Base-by-base conservation (phyloP, 2,329 filamentous ascomycete species). In the Ophidiomyces ophidiicola region DNA sequence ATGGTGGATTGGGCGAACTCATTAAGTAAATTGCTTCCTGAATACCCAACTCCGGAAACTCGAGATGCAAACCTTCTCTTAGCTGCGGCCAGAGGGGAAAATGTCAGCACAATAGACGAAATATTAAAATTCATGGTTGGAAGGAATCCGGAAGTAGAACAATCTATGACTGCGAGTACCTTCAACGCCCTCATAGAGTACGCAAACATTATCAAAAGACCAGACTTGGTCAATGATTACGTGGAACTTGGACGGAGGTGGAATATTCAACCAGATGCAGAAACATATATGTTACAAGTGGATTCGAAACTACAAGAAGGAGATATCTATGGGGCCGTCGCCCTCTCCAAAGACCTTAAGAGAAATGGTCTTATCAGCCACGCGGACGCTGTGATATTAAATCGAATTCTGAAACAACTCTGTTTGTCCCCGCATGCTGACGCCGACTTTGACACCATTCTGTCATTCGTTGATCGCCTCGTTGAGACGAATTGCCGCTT, bases 11-110 rank as follows among this genome's bases (percentile, higher is more conserved):
- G 80, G 74, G 77, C 76, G 1, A 68, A 72, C 38, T 55, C 63
- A 1, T 62, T 81, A 7, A 76, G 85, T 43, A 64, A 61, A n/a
- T 59, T 57, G 8, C 45, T 70, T 30, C 49, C 61, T 1, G 47
- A 64, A 53, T 31, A 62, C 57, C 37, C 68, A 63, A 54, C 53
- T 29, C 76, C 79, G 46, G 59, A 67, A 21, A 70, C 71, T 15
- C 85, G 82, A 76, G 80, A 90, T 52, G 69, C 78, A 8, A 66
- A 84, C 8, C 71, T 90, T 30, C 74, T 83, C 37, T 87, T 81
- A 76, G 79, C 83, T 20, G 77, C 82, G 8, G 70, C 80, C 5
- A 72, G 76, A 39, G 81, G 78, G 14, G 82, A 79, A n/a, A n/a
- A n/a, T n/a, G 53, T 75, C 76, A 1, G 73, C 81, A 1, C 75